These are phyloP conservation scores for Nannochloropsis salina DNA, from an alignment of 108 stramenopile species.

Conservation along the genomic window DNA sequence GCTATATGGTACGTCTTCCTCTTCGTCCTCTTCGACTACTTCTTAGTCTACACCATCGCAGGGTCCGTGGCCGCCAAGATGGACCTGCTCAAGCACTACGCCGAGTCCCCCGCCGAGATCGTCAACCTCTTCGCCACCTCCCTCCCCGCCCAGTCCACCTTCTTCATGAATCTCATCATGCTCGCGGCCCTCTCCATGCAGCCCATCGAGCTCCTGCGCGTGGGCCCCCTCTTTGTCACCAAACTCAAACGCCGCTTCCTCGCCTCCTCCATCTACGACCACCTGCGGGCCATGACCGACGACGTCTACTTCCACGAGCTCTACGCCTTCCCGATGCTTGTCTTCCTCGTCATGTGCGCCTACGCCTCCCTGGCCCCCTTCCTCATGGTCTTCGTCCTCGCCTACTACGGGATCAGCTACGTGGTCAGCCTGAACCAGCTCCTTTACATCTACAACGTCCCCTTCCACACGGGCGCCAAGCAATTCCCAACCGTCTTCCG, in stretches of 20 bases:
- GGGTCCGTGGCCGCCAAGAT: slow-evolving; percentile 9
- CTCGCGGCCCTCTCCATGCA: background rate
- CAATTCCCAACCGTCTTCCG: background rate
- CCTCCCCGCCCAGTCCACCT: background rate
- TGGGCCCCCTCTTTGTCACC: background rate
- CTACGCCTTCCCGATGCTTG: background rate
- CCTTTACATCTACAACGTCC: background rate
- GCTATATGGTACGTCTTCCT: background rate
- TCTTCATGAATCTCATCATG: slow-evolving; percentile 20
- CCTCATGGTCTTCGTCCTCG: background rate
- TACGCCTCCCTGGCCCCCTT: slow-evolving; percentile 5
- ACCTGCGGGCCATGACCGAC: background rate
- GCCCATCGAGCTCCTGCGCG: background rate
- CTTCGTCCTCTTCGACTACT: slow-evolving; percentile 9
- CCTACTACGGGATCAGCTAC: slow-evolving; percentile 17
- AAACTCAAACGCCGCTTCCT: background rate
- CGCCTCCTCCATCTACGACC: background rate
- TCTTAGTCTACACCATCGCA: slow-evolving; percentile 1
- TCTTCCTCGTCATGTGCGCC: background rate
- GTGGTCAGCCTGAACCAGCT: background rate
- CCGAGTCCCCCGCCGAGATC: slow-evolving; percentile 2
- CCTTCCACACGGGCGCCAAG: background rate
- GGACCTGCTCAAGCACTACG: slow-evolving; percentile 19
- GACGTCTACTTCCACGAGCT: slow-evolving; percentile 11
- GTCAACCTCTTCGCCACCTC: slow-evolving; percentile 5